These are phyloP conservation scores for Plasmodium gaboni DNA, from an alignment of 169 alveolate genomes.

Conservation along the genomic window DNA sequence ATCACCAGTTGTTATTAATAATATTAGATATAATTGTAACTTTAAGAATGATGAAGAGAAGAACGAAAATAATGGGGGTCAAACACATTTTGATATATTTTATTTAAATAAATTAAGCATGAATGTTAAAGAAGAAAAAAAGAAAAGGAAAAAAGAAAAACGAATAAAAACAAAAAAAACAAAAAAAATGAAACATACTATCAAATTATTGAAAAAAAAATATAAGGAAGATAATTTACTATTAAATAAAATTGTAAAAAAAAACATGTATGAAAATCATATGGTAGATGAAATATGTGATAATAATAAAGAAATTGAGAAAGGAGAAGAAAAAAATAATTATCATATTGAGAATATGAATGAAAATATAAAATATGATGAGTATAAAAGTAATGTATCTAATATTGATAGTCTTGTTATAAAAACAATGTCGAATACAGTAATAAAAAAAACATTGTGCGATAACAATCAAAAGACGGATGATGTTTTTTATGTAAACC, in stretches of 20 bases:
- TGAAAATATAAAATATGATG: neutral
- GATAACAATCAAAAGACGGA: too few relatives aligned
- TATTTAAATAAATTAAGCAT: conserved; percentile 50
- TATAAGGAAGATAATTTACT: conserved; percentile 1
- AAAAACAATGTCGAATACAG: too few relatives aligned
- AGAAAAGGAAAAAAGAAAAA: conserved; percentile 13
- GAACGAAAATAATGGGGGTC: neutral
- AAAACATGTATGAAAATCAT: neutral
- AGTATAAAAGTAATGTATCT: too few relatives aligned
- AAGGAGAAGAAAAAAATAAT: conserved; percentile 1
- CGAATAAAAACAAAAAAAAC: too few relatives aligned
- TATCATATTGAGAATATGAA: neutral
- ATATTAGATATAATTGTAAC: conserved; percentile 2
- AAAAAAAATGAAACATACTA: too few relatives aligned
- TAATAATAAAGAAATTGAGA: neutral
- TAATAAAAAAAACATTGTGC: too few relatives aligned
- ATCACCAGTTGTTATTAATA: neutral
- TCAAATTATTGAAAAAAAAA: neutral
- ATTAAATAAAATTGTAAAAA: conserved; percentile 6
- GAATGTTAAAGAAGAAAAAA: conserved; percentile 18
- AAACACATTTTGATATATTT: conserved; percentile 46
- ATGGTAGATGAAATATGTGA: neutral
- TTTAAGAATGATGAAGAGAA: neutral
- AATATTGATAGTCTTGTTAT: too few relatives aligned
- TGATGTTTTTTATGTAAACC: too few relatives aligned